phyloP scores from a whole-genome alignment of 139 green algal species.

The Pseudopediastrum boryanum region DNA sequence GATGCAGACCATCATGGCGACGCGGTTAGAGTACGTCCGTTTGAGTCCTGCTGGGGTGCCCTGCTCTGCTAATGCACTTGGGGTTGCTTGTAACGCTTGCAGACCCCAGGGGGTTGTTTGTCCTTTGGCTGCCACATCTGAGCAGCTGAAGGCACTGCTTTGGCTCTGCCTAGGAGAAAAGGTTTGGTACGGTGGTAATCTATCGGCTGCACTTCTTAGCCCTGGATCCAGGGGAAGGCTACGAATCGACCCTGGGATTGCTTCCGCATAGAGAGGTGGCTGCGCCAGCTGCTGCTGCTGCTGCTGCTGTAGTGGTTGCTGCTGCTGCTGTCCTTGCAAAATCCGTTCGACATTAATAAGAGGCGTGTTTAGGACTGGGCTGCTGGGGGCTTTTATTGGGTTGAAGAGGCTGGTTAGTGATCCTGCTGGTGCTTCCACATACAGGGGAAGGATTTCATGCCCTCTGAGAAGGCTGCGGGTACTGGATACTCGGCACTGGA shows the following conservation, averaged over 20 bases:
- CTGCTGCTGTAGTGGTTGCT: neutral
- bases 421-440: no score
- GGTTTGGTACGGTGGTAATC: no score
- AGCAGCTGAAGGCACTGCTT: neutral
- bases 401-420: neutral
- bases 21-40: neutral
- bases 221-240: neutral
- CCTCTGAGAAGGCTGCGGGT: neutral
- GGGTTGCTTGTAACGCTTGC: neutral
- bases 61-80: conserved; percentile 4
- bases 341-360: neutral
- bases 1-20: conserved; percentile 28
- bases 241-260: neutral
- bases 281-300: neutral
- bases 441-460: no score
- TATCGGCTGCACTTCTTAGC: neutral
- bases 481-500: neutral
- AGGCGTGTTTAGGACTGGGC: neutral
- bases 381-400: neutral
- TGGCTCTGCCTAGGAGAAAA: no score
- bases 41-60: neutral
- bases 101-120: neutral
- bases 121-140: neutral
- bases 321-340: neutral
- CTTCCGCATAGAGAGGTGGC: neutral